A percentile compares a stretch with the other conserved stretches of the same genome.
phyloP scores from a whole-genome alignment of 331 rosid species.

The Stylosanthes scabra region DNA sequence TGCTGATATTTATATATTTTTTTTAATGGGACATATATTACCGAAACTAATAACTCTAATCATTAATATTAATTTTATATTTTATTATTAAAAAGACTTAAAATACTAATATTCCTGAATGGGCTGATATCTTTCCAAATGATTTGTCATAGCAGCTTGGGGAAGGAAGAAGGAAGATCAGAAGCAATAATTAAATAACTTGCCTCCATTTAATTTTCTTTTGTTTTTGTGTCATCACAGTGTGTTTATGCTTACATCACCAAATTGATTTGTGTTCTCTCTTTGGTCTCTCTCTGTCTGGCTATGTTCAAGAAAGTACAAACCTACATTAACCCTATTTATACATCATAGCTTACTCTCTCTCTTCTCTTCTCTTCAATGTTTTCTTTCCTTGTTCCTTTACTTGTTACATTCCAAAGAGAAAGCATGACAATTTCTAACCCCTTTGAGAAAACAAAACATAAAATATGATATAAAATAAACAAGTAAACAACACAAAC shows the following conservation, averaged over 20 bases:
- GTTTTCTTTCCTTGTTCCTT: conserved; percentile 37
- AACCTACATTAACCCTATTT: conserved; percentile 31
- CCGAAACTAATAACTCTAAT: too few relatives aligned
- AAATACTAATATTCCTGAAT: too few relatives aligned
- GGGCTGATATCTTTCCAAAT: too few relatives aligned
- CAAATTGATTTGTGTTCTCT: conserved; percentile 21
- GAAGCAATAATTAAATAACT: too few relatives aligned
- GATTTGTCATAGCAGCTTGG: neutral
- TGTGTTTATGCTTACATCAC: conserved; percentile 62
- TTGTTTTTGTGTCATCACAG: conserved; percentile 35
- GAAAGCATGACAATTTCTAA: conserved; percentile 39
- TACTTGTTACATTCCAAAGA: conserved; percentile 49
- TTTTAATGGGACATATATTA: too few relatives aligned
- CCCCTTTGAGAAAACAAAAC: conserved; percentile 29
- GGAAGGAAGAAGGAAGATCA: conserved; percentile 52
- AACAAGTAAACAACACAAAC: too few relatives aligned
- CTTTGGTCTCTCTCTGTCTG: conserved; percentile 19
- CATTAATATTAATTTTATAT: too few relatives aligned
- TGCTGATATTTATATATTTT: too few relatives aligned
- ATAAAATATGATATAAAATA: too few relatives aligned
- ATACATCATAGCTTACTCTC: neutral
- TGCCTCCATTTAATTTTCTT: neutral
- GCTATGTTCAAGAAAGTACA: conserved; percentile 37
- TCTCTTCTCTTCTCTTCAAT: conserved; percentile 21
- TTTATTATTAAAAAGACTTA: too few relatives aligned